Base-by-base conservation (phyloP, 148 eudicot genomes). In the Euryodendron excelsum region DNA sequence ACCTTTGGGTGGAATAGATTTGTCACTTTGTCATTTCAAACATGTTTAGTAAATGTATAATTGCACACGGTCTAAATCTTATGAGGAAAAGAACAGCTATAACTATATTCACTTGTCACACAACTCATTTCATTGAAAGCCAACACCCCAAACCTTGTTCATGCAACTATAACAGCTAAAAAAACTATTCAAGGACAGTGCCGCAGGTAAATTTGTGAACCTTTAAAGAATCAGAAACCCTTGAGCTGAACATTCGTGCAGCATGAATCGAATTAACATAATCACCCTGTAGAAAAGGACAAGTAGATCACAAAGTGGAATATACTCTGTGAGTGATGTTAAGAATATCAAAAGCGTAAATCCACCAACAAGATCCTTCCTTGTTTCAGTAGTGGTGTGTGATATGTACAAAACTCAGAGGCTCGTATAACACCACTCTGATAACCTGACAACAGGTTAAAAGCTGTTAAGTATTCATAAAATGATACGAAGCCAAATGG, bases 381-480 rank as follows among this genome's bases (percentile, higher is more conserved):
- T 84, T 90, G 94, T 81, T 82, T 88, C 76, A 86, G 87, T 39
- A 90, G 80, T 59, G 94, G 94, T 13, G 88, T 90, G 81, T 90
- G 94, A 69, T 82, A 90, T 41, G 94, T 90, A 59, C 94, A 89
- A 72, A 90, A 90, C 83, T 87, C 91, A 55, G 91, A 88, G 56
- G 94, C 91, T 27, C 67, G 84, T 72, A 90, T 89, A 65, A 89
- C 80, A 75, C 91, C 94, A 74, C 81, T 82, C 66, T 87, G 87
- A 52, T 87, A 90, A 79, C 89, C 94, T 90, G 85, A 45, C 31
- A 67, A 77, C 53, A 18, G 68, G 61, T 50, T 41, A 62, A 82
- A 64, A 30, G 27, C 78, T 20, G 15, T 52, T 74, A 30, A 18
- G 0, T 21, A 44, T 55, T 36, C 56, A 55, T 21, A 6, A 20